A percentile compares a stretch with the other conserved stretches of the same genome.
Evolutionary conservation across 352 stramenopile species (phyloP).

Genomic region (Blastocystis sp.): DNA sequence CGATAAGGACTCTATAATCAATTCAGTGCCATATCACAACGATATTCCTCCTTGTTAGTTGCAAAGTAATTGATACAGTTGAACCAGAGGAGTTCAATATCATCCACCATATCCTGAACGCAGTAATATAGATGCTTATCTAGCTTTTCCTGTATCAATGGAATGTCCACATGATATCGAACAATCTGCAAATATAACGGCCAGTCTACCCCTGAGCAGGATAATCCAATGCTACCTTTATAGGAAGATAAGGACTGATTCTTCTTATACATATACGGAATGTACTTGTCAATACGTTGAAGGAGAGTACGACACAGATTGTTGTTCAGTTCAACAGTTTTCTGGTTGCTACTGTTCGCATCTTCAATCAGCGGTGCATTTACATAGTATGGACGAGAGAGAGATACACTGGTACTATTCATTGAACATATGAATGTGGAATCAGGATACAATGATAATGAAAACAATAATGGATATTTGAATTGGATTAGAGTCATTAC

Average conservation of each 20-base stretch:
- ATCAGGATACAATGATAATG: background rate
- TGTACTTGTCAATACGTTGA: background rate
- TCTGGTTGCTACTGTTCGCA: background rate
- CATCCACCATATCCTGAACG: slow-evolving; percentile 1
- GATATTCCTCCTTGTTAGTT: background rate
- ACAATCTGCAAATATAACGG: background rate
- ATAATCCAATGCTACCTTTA: background rate
- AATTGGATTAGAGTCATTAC: too few relatives aligned
- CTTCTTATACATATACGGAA: background rate
- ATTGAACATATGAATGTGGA: too few relatives aligned
- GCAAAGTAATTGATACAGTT: background rate
- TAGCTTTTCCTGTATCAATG: background rate
- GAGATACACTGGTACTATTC: background rate
- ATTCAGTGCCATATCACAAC: background rate
- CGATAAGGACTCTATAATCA: background rate
- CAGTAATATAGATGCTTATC: background rate
- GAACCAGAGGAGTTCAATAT: background rate
- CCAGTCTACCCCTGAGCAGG: background rate
- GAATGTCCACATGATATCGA: background rate
- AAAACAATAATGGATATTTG: too few relatives aligned
- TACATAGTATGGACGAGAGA: background rate
- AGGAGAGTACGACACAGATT: background rate
- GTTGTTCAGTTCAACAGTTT: background rate
- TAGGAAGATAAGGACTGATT: background rate
- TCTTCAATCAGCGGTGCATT: background rate